Conservation (phyloP, 441 rosid species). For the Flueggea neowawraea region DNA sequence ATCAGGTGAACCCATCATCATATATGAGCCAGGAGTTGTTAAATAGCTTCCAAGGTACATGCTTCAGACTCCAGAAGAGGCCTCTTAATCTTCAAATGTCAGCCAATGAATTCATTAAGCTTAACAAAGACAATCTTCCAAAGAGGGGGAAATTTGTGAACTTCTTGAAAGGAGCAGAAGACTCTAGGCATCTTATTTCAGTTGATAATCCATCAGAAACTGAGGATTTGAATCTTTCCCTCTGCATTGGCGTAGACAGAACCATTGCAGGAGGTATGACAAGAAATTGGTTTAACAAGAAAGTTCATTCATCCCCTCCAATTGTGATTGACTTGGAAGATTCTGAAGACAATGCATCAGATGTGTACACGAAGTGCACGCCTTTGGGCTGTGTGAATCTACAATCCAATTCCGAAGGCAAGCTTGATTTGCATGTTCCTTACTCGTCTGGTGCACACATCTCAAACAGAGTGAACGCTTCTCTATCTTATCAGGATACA, state of each 20-base stretch:
- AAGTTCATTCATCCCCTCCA: slow-evolving; percentile 15
- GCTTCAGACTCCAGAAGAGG: slow-evolving; percentile 19
- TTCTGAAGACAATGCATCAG: slow-evolving; percentile 14
- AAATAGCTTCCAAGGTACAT: slow-evolving; percentile 12
- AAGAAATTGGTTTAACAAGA: slow-evolving; percentile 25
- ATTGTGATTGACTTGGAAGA: slow-evolving; percentile 34
- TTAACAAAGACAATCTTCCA: slow-evolving; percentile 12
- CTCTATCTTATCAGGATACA: slow-evolving; percentile 16
- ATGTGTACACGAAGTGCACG: slow-evolving; percentile 1
- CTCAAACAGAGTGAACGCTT: slow-evolving; percentile 20
- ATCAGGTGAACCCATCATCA: slow-evolving; percentile 24
- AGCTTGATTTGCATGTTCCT: slow-evolving; percentile 21
- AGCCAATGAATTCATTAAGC: slow-evolving; percentile 26
- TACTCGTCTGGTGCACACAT: slow-evolving; percentile 16
- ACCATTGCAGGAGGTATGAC: slow-evolving; percentile 21
- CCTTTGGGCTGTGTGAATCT: slow-evolving; percentile 22
- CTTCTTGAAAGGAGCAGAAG: slow-evolving; percentile 15
- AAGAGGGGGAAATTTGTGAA: slow-evolving; percentile 13
- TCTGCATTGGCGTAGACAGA: slow-evolving; percentile 27
- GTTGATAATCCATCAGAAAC: slow-evolving; percentile 15
- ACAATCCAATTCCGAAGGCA: slow-evolving; percentile 7
- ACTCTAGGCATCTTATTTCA: slow-evolving; percentile 10
- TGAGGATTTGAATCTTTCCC: slow-evolving; percentile 40
- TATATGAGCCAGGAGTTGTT: slow-evolving; percentile 12
- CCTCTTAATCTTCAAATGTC: slow-evolving; percentile 31